phyloP scores from a whole-genome alignment of 2,329 filamentous ascomycete genomes.

The Lachnellula occidentalis region DNA sequence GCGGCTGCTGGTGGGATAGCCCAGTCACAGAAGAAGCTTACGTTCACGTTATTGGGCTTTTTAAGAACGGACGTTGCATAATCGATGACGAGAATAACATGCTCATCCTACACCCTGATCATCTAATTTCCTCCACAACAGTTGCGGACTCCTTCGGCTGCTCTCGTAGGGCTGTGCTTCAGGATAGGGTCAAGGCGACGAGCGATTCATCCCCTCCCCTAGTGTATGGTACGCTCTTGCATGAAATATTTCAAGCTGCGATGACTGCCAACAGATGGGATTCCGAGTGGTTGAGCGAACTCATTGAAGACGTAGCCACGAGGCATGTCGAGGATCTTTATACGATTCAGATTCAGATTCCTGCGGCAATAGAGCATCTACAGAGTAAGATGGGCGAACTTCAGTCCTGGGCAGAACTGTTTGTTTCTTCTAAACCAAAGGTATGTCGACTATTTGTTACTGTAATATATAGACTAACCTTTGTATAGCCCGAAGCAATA shows the following conservation, averaged over 20 bases:
- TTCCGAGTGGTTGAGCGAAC: conserved; percentile 54
- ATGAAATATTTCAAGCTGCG: conserved; percentile 92
- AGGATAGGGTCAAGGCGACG: conserved; percentile 90
- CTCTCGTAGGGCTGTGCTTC: conserved; percentile 82
- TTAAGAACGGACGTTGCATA: conserved; percentile 69
- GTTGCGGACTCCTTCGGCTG: conserved; percentile 96
- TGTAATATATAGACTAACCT: conserved; percentile 10
- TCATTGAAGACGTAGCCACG: conserved; percentile 65
- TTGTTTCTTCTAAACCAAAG: conserved; percentile 66
- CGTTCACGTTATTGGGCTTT: conserved; percentile 81
- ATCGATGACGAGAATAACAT: conserved; percentile 80
- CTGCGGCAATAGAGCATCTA: conserved; percentile 72
- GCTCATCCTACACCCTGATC: conserved; percentile 88
- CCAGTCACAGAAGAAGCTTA: conserved; percentile 68
- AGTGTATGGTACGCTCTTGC: conserved; percentile 88
- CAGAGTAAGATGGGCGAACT: conserved; percentile 78
- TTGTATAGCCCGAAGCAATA: conserved; percentile 56
- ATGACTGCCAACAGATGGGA: conserved; percentile 81
- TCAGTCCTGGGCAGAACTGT: conserved; percentile 75
- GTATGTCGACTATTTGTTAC: conserved; percentile 37
- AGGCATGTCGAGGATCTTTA: conserved; percentile 86
- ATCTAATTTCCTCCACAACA: conserved; percentile 89
- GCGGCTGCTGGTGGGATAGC: conserved; percentile 83
- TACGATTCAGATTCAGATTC: conserved; percentile 70
- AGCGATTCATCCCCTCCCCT: conserved; percentile 73